Evolutionary conservation across 2,329 filamentous ascomycete genomes (phyloP).

Genomic region (Alternaria hordeiaustralica): DNA sequence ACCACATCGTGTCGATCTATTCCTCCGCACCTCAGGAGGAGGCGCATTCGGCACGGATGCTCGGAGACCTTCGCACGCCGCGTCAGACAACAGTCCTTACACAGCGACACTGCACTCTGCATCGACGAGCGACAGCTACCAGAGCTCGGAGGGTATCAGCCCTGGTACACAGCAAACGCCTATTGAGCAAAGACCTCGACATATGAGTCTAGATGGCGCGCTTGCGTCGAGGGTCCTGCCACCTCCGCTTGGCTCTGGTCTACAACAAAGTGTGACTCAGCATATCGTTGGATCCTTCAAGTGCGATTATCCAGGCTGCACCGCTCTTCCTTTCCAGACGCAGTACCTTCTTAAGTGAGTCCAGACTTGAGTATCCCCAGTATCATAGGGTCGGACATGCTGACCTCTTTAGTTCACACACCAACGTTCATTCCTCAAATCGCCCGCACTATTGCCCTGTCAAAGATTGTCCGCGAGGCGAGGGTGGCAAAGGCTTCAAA

Average conservation of each 20-base stretch:
- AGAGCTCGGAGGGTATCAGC: slow-evolving; percentile 46
- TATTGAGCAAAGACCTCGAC: slow-evolving; percentile 34
- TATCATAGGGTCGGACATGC: background rate
- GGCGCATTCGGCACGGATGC: slow-evolving; percentile 35
- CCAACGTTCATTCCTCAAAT: slow-evolving; percentile 69
- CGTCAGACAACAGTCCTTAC: slow-evolving; percentile 42
- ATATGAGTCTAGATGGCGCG: slow-evolving; percentile 41
- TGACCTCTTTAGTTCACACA: slow-evolving; percentile 65
- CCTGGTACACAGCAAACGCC: slow-evolving; percentile 38
- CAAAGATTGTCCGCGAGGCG: slow-evolving; percentile 62
- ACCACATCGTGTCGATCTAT: slow-evolving; percentile 37
- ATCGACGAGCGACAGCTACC: slow-evolving; percentile 43
- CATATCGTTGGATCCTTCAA: slow-evolving; percentile 47
- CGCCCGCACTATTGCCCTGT: slow-evolving; percentile 71
- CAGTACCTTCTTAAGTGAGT: slow-evolving; percentile 74
- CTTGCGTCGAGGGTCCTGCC: slow-evolving; percentile 41
- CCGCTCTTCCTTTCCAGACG: slow-evolving; percentile 76
- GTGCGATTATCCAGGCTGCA: slow-evolving; percentile 70
- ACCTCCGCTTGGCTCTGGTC: slow-evolving; percentile 38
- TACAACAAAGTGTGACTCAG: slow-evolving; percentile 34
- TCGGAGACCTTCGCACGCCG: slow-evolving; percentile 46
- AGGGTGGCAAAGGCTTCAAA: slow-evolving; percentile 71
- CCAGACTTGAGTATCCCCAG: background rate
- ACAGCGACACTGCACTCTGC: slow-evolving; percentile 42
- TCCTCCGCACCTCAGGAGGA: slow-evolving; percentile 39